Evolutionary conservation across 257 asterid genomes (phyloP).

Genomic region (Mentha longifolia): DNA sequence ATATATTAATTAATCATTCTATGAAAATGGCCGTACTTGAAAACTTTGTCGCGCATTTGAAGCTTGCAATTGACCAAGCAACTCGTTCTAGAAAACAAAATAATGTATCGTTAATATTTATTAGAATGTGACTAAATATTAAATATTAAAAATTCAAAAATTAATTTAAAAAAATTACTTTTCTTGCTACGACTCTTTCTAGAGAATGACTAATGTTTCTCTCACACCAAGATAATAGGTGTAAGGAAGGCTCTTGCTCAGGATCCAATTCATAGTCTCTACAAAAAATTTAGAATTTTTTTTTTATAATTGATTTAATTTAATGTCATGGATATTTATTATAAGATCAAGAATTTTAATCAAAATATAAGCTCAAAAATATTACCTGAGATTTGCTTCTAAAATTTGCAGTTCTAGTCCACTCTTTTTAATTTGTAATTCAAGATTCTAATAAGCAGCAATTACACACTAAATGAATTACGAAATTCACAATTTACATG

Average conservation of each 20-base stretch:
- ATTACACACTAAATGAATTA: not conserved
- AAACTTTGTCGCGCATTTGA: constrained; percentile 24
- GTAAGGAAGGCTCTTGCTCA: constrained; percentile 57
- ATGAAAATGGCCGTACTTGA: constrained; percentile 32
- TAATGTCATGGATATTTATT: no score
- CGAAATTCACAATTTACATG: not conserved
- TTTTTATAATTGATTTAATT: no score
- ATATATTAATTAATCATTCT: not conserved
- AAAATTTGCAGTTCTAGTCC: constrained; percentile 46
- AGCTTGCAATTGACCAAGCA: constrained; percentile 23
- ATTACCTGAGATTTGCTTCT: constrained; percentile 59
- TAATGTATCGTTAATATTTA: not conserved
- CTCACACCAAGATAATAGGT: constrained; percentile 67
- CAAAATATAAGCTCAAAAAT: not conserved
- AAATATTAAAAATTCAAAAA: not conserved
- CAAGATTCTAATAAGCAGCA: constrained; percentile 46
- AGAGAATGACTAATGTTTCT: constrained; percentile 48
- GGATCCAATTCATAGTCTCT: constrained; percentile 55
- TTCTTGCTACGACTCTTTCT: constrained; percentile 39
- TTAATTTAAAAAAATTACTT: constrained; percentile 35
- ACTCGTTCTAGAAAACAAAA: constrained; percentile 30
- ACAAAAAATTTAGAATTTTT: not conserved
- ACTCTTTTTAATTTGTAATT: constrained; percentile 52
- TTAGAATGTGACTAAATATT: not conserved
- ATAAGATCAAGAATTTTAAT: not conserved